Evolutionary conservation across 1,284 basidiomycete species (phyloP).

Genomic region (Leucoagaricus sp.): DNA sequence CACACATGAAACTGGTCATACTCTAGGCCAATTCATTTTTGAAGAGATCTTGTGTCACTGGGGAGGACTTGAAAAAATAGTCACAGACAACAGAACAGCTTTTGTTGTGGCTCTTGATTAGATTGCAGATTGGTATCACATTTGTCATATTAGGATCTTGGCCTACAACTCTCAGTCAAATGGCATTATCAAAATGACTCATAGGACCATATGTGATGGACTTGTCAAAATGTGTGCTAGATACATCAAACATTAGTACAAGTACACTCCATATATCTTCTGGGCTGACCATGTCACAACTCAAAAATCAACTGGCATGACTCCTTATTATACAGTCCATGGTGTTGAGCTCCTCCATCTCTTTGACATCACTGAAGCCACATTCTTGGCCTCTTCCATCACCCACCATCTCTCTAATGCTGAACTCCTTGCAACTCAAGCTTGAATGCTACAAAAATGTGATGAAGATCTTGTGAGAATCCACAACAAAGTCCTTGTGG

Average conservation of each 20-base stretch:
- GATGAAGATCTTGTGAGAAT: too few relatives aligned
- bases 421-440: too few relatives aligned
- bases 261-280: too few relatives aligned
- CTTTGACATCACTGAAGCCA: conserved; percentile 40
- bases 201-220: conserved; percentile 40
- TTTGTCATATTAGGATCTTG: conserved; percentile 42
- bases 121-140: conserved; percentile 32
- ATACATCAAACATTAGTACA: conserved; percentile 19
- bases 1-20: too few relatives aligned
- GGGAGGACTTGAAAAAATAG: conserved; percentile 28
- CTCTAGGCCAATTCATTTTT: too few relatives aligned
- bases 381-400: conserved; percentile 33
- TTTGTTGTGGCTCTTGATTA: conserved; percentile 33
- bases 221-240: conserved; percentile 40
- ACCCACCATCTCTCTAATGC: too few relatives aligned
- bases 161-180: too few relatives aligned
- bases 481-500: too few relatives aligned
- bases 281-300: conserved; percentile 42
- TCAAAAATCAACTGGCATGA: conserved; percentile 28
- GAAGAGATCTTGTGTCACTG: too few relatives aligned
- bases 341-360: conserved; percentile 39
- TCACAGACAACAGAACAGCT: conserved; percentile 35
- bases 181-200: too few relatives aligned
- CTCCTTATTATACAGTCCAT: conserved; percentile 37
- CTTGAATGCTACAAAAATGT: too few relatives aligned